Percentiles rank a stretch among this genome's conserved stretches.
Conservation (phyloP, 495 filamentous ascomycete genomes). For the Platismatia glauca region DNA sequence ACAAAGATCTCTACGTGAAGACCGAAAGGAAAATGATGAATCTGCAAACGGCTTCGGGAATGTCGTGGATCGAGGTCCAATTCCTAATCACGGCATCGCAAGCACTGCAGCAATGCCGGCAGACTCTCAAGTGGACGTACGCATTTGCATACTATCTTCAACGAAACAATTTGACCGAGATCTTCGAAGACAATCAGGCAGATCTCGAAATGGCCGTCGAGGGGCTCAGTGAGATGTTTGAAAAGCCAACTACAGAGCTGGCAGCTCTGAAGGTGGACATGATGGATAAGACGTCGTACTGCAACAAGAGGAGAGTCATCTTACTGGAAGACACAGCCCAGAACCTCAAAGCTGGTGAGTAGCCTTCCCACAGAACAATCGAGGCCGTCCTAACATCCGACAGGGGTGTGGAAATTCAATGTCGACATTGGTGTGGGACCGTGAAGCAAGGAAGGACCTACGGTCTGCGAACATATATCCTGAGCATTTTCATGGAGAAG, state of each 20-base stretch:
- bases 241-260: slow-evolving; percentile 81
- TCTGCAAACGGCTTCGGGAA: slow-evolving; percentile 81
- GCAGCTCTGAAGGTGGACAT: slow-evolving; percentile 87
- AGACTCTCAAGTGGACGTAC: slow-evolving; percentile 98
- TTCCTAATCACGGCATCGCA: slow-evolving; percentile 89
- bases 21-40: slow-evolving; percentile 99
- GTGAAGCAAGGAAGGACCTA: background rate
- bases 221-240: slow-evolving; percentile 92
- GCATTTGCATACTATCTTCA: slow-evolving; percentile 95
- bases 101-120: slow-evolving; percentile 87
- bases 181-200: slow-evolving; percentile 98
- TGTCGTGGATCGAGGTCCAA: slow-evolving; percentile 99
- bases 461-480: background rate
- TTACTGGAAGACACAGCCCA: slow-evolving; percentile 84
- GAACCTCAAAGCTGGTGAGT: slow-evolving; percentile 77
- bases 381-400: slow-evolving; percentile 10
- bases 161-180: slow-evolving; percentile 89
- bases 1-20: slow-evolving; percentile 92
- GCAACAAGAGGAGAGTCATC: slow-evolving; percentile 84
- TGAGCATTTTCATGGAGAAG: slow-evolving; percentile 11
- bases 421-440: slow-evolving; percentile 21
- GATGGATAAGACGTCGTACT: slow-evolving; percentile 95
- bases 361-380: background rate
- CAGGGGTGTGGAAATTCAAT: slow-evolving; percentile 34
- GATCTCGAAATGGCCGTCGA: slow-evolving; percentile 96